Conservation (phyloP, 345 rosid genomes). For the Corymbia maculata region DNA sequence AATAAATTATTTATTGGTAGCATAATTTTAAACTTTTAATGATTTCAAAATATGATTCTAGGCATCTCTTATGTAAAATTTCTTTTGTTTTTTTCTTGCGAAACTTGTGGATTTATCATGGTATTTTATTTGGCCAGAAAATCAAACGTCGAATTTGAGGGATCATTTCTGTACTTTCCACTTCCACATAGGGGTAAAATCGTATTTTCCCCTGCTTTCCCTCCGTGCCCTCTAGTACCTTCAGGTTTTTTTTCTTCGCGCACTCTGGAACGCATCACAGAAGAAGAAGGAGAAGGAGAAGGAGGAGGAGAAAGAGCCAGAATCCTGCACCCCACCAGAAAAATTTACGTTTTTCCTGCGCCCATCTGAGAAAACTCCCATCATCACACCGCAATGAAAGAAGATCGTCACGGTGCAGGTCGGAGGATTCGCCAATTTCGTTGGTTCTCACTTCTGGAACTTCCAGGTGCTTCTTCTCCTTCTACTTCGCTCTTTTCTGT, state of each 20-base stretch:
- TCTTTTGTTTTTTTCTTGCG: too few relatives aligned
- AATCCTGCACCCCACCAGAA: neutral
- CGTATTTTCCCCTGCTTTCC: neutral
- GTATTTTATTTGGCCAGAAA: too few relatives aligned
- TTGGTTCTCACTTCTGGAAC: conserved; percentile 99
- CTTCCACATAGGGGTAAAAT: neutral
- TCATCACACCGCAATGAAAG: conserved; percentile 39
- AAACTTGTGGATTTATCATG: too few relatives aligned
- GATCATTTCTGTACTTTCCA: neutral
- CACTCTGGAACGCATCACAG: neutral
- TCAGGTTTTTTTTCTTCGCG: too few relatives aligned
- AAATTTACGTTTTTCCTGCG: neutral
- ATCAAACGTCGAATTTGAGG: too few relatives aligned
- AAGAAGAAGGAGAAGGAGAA: too few relatives aligned
- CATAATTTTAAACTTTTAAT: too few relatives aligned
- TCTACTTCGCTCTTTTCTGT: neutral
- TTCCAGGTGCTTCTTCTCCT: conserved; percentile 48
- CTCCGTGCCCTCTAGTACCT: neutral
- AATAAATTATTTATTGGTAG: too few relatives aligned
- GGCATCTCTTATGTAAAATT: too few relatives aligned
- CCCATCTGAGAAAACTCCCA: neutral
- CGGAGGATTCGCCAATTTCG: conserved; percentile 77
- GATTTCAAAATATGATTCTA: too few relatives aligned
- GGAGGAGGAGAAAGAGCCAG: neutral
- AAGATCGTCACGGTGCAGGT: conserved; percentile 77